phyloP scores from a whole-genome alignment of 75 land plant species.

The Pinus taeda region DNA sequence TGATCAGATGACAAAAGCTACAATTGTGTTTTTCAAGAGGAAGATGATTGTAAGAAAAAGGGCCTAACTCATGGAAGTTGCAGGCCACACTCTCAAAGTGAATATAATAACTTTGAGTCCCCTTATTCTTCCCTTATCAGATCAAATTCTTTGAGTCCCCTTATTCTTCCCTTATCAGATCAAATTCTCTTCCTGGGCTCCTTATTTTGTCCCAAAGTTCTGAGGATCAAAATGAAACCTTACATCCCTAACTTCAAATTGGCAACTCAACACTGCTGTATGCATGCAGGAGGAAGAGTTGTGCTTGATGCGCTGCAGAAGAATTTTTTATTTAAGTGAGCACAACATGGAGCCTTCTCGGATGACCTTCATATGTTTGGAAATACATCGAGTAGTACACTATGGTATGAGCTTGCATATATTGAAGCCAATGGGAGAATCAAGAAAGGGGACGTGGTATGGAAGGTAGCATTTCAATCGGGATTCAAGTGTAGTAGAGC shows the following conservation, averaged over 20 bases:
- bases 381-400: slow-evolving; percentile 63
- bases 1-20: slow-evolving; percentile 70
- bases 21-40: slow-evolving; percentile 73
- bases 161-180: slow-evolving; percentile 64
- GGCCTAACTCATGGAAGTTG: slow-evolving; percentile 68
- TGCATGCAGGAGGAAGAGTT: slow-evolving; percentile 73
- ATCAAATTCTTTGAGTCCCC: slow-evolving; percentile 65
- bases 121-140: slow-evolving; percentile 63
- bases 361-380: slow-evolving; percentile 82
- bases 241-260: slow-evolving; percentile 67
- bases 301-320: slow-evolving; percentile 77
- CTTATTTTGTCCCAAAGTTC: slow-evolving; percentile 32
- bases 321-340: slow-evolving; percentile 42
- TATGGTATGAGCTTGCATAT: slow-evolving; percentile 76
- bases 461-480: slow-evolving; percentile 74
- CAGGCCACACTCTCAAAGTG: slow-evolving; percentile 64
- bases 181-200: slow-evolving; percentile 53
- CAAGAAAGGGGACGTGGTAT: slow-evolving; percentile 59
- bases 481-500: slow-evolving; percentile 89
- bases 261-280: slow-evolving; percentile 77
- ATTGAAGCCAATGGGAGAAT: slow-evolving; percentile 72
- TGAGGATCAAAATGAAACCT: slow-evolving; percentile 31
- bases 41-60: slow-evolving; percentile 60
- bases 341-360: slow-evolving; percentile 76
- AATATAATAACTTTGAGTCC: slow-evolving; percentile 71